phyloP scores from a whole-genome alignment of 345 rosid genomes.

The Eucalyptus virginea region DNA sequence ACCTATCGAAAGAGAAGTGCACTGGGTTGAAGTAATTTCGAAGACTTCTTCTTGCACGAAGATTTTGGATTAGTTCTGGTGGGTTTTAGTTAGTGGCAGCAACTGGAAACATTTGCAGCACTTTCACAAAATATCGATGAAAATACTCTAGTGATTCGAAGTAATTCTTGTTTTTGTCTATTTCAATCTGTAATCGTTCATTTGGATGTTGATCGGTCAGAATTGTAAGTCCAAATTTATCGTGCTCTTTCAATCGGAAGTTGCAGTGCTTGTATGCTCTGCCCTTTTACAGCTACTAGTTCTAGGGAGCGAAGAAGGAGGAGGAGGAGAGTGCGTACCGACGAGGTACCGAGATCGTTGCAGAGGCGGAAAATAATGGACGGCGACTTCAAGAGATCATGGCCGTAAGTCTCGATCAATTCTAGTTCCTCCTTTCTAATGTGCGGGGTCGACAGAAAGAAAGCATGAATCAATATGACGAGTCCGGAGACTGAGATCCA shows the following conservation, averaged over 20 bases:
- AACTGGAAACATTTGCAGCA: background rate
- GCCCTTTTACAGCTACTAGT: background rate
- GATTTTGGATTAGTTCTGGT: background rate
- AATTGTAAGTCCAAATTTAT: background rate
- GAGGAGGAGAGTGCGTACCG: background rate
- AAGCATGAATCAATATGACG: no score
- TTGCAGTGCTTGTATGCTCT: background rate
- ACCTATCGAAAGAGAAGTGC: background rate
- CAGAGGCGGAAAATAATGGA: conserved; percentile 19
- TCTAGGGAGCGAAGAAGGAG: background rate
- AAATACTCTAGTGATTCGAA: background rate
- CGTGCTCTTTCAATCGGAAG: background rate
- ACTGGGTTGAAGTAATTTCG: background rate
- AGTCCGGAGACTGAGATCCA: background rate
- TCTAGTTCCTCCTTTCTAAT: background rate
- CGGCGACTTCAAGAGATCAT: conserved; percentile 11
- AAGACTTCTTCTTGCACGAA: background rate
- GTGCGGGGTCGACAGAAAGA: background rate
- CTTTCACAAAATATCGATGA: background rate
- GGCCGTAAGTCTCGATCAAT: background rate
- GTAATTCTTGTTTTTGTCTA: background rate
- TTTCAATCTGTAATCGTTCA: no score
- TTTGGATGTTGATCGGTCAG: background rate
- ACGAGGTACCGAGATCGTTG: conserved; percentile 28
- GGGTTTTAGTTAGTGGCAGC: background rate